A percentile compares a stretch with the other conserved stretches of the same genome.
Conservation (phyloP, 192 early-diverging fungal genomes). For the Martensiomyces pterosporus region DNA sequence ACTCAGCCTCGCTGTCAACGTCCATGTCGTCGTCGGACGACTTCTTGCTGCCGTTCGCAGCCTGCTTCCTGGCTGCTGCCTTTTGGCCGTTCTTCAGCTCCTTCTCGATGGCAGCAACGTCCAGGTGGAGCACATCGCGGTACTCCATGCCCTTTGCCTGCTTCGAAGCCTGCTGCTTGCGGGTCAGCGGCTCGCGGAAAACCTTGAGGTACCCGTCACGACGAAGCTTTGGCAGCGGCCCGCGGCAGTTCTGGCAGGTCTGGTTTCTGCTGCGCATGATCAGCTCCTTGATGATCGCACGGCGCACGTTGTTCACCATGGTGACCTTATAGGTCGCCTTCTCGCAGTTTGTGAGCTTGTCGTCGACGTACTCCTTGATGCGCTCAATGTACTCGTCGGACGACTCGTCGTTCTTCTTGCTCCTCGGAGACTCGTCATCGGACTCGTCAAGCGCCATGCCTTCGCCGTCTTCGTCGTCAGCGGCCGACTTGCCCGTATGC, state of each 20-base stretch:
- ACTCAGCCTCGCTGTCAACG: slow-evolving; percentile 32
- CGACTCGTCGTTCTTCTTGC: slow-evolving; percentile 25
- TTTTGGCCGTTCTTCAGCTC: slow-evolving; percentile 14
- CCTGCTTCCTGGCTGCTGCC: not conserved
- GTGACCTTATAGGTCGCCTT: slow-evolving; percentile 43
- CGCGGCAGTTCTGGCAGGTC: slow-evolving; percentile 66
- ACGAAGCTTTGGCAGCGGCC: slow-evolving; percentile 64
- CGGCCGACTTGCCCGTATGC: slow-evolving; percentile 42
- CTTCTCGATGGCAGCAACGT: slow-evolving; percentile 14
- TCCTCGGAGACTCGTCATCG: not conserved
- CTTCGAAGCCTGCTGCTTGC: slow-evolving; percentile 63
- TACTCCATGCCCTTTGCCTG: slow-evolving; percentile 52
- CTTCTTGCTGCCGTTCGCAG: not conserved
- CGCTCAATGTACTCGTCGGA: slow-evolving; percentile 57
- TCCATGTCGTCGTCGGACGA: slow-evolving; percentile 13
- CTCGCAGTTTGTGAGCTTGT: slow-evolving; percentile 14
- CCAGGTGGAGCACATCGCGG: slow-evolving; percentile 37
- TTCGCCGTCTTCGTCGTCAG: slow-evolving; percentile 42
- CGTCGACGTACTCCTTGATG: slow-evolving; percentile 60
- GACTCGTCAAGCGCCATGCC: slow-evolving; percentile 20
- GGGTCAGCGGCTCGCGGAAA: slow-evolving; percentile 68
- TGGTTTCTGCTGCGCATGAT: slow-evolving; percentile 30
- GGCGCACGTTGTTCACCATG: slow-evolving; percentile 42
- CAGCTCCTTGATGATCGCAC: slow-evolving; percentile 40
- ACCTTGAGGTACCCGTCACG: slow-evolving; percentile 82